These are phyloP conservation scores for Erodium trifolium DNA, from an alignment of 441 rosid species.

Conservation along the genomic window DNA sequence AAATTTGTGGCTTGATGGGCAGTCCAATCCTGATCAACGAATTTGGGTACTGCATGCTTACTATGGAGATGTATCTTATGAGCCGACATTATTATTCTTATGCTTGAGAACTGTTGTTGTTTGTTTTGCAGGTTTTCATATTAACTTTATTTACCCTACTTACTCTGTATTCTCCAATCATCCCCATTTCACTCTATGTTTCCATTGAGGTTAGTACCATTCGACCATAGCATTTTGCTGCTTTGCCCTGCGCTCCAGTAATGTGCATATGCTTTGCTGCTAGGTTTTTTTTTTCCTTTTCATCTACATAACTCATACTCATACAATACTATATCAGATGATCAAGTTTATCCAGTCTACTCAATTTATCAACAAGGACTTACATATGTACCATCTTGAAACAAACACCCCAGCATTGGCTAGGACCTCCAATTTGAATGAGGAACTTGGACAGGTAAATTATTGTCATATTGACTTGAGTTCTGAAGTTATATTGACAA, in stretches of 20 bases:
- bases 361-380: conserved; percentile 88
- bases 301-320: conserved; percentile 19
- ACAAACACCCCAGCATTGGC: conserved; percentile 89
- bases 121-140: conserved; percentile 54
- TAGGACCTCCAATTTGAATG: conserved; percentile 95
- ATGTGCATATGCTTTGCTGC: conserved; percentile 17
- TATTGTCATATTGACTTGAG: conserved; percentile 6
- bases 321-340: conserved; percentile 47
- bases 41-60: conserved; percentile 43
- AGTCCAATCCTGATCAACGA: conserved; percentile 62
- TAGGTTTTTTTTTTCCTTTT: conserved; percentile 14
- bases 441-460: conserved; percentile 98
- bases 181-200: conserved; percentile 93
- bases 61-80: conserved; percentile 9
- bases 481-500: neutral
- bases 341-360: conserved; percentile 96
- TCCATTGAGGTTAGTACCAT: conserved; percentile 75
- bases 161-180: conserved; percentile 89
- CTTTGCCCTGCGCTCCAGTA: conserved; percentile 12
- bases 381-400: conserved; percentile 84
- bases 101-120: conserved; percentile 20
- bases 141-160: conserved; percentile 82
- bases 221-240: conserved; percentile 12
- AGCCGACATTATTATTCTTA: neutral
- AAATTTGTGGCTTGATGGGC: conserved; percentile 27